These are phyloP conservation scores for Lithospermum erythrorhizon DNA, from an alignment of 257 asterid genomes.

Conservation along the genomic window DNA sequence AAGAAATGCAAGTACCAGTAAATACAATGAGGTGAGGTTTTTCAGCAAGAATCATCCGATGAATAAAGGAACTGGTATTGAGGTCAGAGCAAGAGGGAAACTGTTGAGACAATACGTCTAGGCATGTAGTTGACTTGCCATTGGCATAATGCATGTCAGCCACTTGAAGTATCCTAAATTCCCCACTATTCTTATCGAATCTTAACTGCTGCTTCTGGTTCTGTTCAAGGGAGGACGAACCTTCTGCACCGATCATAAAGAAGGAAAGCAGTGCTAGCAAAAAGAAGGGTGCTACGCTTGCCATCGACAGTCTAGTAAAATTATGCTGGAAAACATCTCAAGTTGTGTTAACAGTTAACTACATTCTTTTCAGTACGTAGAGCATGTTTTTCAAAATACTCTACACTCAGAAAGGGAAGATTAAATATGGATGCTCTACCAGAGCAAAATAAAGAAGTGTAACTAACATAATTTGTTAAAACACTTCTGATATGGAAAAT, in stretches of 20 bases:
- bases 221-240: not conserved
- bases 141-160: conserved; percentile 89
- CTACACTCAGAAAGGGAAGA: too few species aligned
- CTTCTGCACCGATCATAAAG: not conserved
- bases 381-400: too few species aligned
- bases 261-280: not conserved
- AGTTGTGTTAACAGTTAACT: too few species aligned
- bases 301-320: not conserved
- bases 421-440: too few species aligned
- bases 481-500: not conserved
- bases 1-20: conserved; percentile 35
- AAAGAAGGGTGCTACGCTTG: not conserved
- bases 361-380: too few species aligned
- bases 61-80: conserved; percentile 74
- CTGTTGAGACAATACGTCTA: conserved; percentile 57
- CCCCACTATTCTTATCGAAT: conserved; percentile 47
- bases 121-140: conserved; percentile 60
- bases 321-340: not conserved
- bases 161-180: conserved; percentile 76
- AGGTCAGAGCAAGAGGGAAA: conserved; percentile 66
- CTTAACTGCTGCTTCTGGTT: conserved; percentile 28
- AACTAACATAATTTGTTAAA: not conserved
- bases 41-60: conserved; percentile 60
- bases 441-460: too few species aligned
- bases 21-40: conserved; percentile 75